Conservation (phyloP, 768 basidiomycete genomes). For the Suillus sp. region DNA sequence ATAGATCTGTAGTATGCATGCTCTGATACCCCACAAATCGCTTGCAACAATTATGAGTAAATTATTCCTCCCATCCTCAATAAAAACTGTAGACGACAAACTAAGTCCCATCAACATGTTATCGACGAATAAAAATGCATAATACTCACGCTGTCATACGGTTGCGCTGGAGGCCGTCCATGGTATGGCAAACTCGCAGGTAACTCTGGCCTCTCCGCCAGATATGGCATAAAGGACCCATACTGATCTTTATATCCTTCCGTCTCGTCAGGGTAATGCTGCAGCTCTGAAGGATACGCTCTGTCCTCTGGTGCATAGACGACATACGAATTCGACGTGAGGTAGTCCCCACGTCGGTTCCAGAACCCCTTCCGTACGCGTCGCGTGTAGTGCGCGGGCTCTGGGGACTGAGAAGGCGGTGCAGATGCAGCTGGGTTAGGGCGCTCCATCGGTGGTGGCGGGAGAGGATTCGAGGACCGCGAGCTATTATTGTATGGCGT, state of each 20-base stretch:
- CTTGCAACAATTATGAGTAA: background rate
- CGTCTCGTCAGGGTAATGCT: conserved; percentile 55
- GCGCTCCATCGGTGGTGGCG: conserved; percentile 32
- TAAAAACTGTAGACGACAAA: conserved; percentile 44
- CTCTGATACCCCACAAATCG: background rate
- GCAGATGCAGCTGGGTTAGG: conserved; percentile 26
- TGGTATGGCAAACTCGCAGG: conserved; percentile 61
- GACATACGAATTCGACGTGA: conserved; percentile 54
- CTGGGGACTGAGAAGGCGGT: conserved; percentile 30
- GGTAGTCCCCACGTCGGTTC: conserved; percentile 77
- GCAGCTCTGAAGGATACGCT: conserved; percentile 63
- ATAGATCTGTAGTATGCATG: background rate
- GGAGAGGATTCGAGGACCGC: conserved; percentile 28
- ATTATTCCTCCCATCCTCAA: conserved; percentile 10
- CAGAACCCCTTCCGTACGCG: conserved; percentile 61
- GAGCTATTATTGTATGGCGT: conserved; percentile 1
- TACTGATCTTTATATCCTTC: conserved; percentile 60
- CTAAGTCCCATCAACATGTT: conserved; percentile 23
- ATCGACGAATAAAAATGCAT: background rate
- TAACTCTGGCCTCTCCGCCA: conserved; percentile 53
- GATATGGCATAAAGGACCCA: conserved; percentile 44
- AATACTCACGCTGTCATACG: conserved; percentile 55
- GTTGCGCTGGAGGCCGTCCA: conserved; percentile 53
- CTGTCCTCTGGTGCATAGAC: conserved; percentile 63
- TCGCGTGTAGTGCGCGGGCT: conserved; percentile 32